Conservation (phyloP, 1,139 yeast species). For the Nadsonia commutata region DNA sequence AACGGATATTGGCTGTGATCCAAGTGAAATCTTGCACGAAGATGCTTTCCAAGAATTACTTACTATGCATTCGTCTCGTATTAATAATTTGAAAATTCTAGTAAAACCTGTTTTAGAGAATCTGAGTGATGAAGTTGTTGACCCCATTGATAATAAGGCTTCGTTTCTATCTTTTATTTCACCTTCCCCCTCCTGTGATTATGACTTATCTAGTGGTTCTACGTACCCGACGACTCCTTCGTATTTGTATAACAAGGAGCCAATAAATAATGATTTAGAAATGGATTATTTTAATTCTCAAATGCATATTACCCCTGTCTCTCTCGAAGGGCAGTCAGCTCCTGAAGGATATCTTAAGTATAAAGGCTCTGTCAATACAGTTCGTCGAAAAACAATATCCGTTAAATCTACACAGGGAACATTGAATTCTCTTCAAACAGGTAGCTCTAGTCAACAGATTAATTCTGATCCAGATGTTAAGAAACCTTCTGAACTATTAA, state of each 20-base stretch:
- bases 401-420: not conserved
- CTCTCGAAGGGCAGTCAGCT: not conserved
- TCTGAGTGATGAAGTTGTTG: not conserved
- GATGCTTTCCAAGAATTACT: constrained; percentile 29
- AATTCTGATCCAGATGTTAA: not conserved
- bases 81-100: not conserved
- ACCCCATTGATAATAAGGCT: not conserved
- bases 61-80: constrained; percentile 2
- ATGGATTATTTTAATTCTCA: not conserved
- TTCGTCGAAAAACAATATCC: not conserved
- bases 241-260: constrained; percentile 3
- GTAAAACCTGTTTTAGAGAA: not conserved
- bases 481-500: not conserved
- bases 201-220: not conserved
- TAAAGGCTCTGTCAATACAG: not conserved
- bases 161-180: not conserved
- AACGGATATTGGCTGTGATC: constrained; percentile 53
- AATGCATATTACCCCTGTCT: not conserved
- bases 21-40: constrained; percentile 48
- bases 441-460: no score
- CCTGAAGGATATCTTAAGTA: not conserved
- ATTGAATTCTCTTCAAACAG: not conserved
- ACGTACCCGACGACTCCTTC: constrained; percentile 6
- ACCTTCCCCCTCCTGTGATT: not conserved
- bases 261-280: not conserved